These are phyloP conservation scores for Wickerhamomyces kurtzmanii DNA, from an alignment of 805 yeast genomes.

Conservation along the genomic window DNA sequence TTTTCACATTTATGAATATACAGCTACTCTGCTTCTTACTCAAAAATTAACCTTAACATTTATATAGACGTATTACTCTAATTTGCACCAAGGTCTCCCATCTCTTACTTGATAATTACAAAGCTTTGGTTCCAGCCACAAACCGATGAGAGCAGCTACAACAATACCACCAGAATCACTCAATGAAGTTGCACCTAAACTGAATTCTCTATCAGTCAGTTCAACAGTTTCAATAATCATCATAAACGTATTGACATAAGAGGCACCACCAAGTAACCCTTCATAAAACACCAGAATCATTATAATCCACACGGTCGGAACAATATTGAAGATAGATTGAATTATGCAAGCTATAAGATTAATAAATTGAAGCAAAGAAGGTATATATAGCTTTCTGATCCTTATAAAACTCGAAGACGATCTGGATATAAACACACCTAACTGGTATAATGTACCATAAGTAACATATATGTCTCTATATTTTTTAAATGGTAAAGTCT, in stretches of 20 bases:
- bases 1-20: too few relatives aligned
- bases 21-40: too few relatives aligned
- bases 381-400: conserved; percentile 44
- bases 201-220: conserved; percentile 54
- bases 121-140: conserved; percentile 63
- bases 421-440: conserved; percentile 88
- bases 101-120: conserved; percentile 61
- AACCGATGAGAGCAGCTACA: conserved; percentile 66
- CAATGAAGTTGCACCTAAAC: conserved; percentile 75
- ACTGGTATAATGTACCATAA: conserved; percentile 81
- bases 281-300: conserved; percentile 70
- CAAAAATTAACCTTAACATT: too few relatives aligned
- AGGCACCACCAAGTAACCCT: conserved; percentile 83
- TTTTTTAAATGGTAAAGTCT: conserved; percentile 54
- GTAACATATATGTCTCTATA: conserved; percentile 86
- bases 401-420: conserved; percentile 67
- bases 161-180: conserved; percentile 83
- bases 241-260: conserved; percentile 84
- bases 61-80: conserved; percentile 24
- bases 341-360: conserved; percentile 49
- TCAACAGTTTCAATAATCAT: conserved; percentile 54
- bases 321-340: conserved; percentile 54
- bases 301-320: conserved; percentile 53
- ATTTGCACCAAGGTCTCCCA: conserved; percentile 75
- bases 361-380: conserved; percentile 56